Base-by-base conservation (phyloP, 495 filamentous ascomycete genomes). In the Penicillium pulvis region DNA sequence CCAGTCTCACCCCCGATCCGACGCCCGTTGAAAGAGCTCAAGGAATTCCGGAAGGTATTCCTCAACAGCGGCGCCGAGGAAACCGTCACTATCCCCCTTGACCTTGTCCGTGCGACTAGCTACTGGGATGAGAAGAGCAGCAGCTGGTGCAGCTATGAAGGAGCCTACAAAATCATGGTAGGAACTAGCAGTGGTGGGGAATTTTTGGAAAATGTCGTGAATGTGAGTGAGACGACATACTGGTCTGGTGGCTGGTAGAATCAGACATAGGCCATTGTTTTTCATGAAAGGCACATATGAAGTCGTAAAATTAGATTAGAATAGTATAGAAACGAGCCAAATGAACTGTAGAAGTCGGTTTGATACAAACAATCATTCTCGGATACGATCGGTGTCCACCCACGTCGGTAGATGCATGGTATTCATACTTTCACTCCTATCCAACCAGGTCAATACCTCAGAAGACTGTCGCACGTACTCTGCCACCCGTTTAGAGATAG, bases 311-410 rank as follows among this genome's bases (percentile, higher is more conserved):
- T 28, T 28, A 6, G 26, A 28, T 3, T 28, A 28, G 28, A 28
- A 4, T 28, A 7, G 28, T 2, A 9, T 46, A 23, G 17, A 46
- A 3, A 23, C 3, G 43, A 46, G 19, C 19, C 23, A 46, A 23
- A 46, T 46, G 17, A 23, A 46, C 19, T 8, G 24, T 20, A n/a
- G 42, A 45, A 5, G 28, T n/a, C 23, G 19, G n/a, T 17, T 1
- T 20, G 16, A 19, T 20, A 46, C 6, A 10, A 2, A 23, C 6
- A 2, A 7, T n/a, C n/a, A 20, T 46, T 9, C 43, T 20, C 1
- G 28, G 42, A 64, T 57, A 6, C 66, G 66, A 61, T 69, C 66
- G 19, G 66, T 66, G 51, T 69, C 65, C 10, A 64, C 53, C 65
- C 65, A 68, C 16, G 62, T 55, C 39, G 60, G 66, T 31, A 68